Base-by-base conservation (phyloP, 2,329 filamentous ascomycete species). In the Fusarium secorum region DNA sequence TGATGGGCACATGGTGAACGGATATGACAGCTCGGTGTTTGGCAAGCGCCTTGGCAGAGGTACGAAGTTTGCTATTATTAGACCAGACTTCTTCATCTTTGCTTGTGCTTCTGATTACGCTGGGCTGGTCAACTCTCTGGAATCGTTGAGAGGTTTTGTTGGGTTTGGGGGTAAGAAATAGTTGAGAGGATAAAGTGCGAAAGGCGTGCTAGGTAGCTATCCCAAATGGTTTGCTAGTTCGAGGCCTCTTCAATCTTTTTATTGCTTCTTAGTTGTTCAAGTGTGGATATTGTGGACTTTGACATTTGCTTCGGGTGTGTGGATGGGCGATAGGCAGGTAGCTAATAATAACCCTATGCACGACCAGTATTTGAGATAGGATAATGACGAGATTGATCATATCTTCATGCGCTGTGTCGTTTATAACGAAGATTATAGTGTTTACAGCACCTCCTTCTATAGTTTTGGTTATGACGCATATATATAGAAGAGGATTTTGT, bases 181-280 rank as follows among this genome's bases (percentile, higher is more conserved):
- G n/a, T 20, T 10, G 0, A 15, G 3, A 13, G 3, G 9, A 5
- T 32, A 2, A 5, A 2, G 7, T 4, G 7, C 10, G 3, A 18
- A 15, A 18, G 0, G 30, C 11, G 8, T 22, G 11, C 8, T 18
- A 24, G 9, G 11, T 24, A 20, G 15, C 13, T 7, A 18, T 13
- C 30, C 3, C 3, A 10, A 3, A n/a, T 17, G 0, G 3, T 2
- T 9, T 22, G 14, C 4, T 18, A 45, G n/a, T n/a, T n/a, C n/a
- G n/a, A n/a, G n/a, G n/a, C n/a, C n/a, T n/a, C n/a, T n/a, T n/a
- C n/a, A n/a, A n/a, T n/a, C n/a, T n/a, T n/a, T n/a, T n/a, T n/a
- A n/a, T n/a, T 26, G 4, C 17, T 14, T 45, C 11, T 28, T 7
- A 28, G 4, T 20, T 28, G 6, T 7, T n/a, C 2, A 7, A 5